Conservation (phyloP, 306 rosid species). For the Cercis canadensis region DNA sequence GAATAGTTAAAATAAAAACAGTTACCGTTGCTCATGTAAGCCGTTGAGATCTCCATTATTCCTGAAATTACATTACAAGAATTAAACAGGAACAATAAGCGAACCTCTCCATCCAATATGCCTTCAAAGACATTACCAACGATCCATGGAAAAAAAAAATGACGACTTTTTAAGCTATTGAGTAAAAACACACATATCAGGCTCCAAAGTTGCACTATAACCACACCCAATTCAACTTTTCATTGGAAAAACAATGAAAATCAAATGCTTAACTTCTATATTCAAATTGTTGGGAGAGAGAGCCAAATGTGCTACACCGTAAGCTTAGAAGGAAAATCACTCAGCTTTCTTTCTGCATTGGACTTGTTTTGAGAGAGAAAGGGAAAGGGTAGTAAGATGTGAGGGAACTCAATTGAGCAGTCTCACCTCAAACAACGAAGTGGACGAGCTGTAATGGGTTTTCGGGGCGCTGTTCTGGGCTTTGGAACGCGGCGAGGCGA, state of each 20-base stretch:
- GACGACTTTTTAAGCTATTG: neutral
- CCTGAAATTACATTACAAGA: constrained; percentile 45
- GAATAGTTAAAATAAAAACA: neutral
- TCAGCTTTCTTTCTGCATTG: neutral
- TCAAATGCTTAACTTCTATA: neutral
- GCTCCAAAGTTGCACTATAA: constrained; percentile 18
- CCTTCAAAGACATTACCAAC: constrained; percentile 17
- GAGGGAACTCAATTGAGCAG: neutral
- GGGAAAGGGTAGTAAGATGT: neutral
- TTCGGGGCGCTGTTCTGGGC: neutral
- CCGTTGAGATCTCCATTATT: constrained; percentile 47
- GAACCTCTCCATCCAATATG: neutral
- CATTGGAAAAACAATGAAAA: constrained; percentile 8
- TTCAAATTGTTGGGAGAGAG: neutral
- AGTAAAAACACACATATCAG: neutral
- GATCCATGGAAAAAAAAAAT: constrained; percentile 10
- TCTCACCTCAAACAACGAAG: constrained; percentile 55
- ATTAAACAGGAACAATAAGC: neutral
- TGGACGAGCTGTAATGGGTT: constrained; percentile 40
- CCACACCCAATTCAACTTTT: constrained; percentile 15
- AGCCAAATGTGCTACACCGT: neutral
- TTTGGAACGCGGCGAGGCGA: constrained; percentile 34
- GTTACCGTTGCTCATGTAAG: constrained; percentile 48
- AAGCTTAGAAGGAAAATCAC: constrained; percentile 11
- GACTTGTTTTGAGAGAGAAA: no score